Conservation (phyloP, 2,329 filamentous ascomycete genomes). For the Paraconiothyrium sp. region DNA sequence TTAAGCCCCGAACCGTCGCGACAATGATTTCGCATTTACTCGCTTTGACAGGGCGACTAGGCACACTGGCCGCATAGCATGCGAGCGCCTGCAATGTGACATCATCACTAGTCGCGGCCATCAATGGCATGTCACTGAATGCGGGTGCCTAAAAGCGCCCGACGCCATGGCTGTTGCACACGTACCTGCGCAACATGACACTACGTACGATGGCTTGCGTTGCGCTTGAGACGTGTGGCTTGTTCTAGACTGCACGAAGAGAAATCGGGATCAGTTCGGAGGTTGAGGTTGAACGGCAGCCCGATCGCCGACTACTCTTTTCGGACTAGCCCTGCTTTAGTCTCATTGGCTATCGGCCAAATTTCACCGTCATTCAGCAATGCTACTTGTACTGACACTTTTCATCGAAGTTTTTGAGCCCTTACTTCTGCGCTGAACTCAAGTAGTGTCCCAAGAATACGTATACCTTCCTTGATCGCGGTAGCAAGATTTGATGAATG, state of each 20-base stretch:
- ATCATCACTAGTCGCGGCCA: slow-evolving; percentile 1
- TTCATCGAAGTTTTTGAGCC: too few relatives aligned
- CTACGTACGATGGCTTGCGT: neutral
- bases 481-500: neutral
- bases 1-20: neutral
- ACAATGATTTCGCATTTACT: neutral
- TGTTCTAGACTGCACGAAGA: neutral
- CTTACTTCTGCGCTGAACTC: too few relatives aligned
- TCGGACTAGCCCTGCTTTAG: neutral
- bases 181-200: neutral
- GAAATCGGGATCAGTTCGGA: slow-evolving; percentile 4
- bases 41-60: neutral
- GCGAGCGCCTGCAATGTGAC: neutral
- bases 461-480: neutral
- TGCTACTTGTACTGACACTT: neutral
- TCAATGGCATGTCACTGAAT: neutral
- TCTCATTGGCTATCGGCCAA: slow-evolving; percentile 3
- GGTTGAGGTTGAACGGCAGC: neutral
- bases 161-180: neutral
- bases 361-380: neutral
- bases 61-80: neutral
- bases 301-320: neutral
- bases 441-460: too few relatives aligned
- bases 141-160: neutral
- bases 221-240: neutral